Conservation (phyloP, 2,329 filamentous ascomycete genomes). For the Ascomycota sp. region DNA sequence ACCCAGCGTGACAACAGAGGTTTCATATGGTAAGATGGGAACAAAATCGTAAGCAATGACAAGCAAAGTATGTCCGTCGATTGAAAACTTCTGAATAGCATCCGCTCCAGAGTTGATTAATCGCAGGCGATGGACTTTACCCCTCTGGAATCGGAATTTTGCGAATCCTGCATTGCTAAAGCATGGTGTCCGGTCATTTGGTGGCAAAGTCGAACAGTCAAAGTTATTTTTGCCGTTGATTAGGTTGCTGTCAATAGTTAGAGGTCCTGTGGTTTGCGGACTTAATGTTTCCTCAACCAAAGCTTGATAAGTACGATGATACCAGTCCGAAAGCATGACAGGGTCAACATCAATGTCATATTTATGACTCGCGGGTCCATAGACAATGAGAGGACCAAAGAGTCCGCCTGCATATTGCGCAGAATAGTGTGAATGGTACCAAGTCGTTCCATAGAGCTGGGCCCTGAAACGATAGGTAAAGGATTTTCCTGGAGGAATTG, state of each 20-base stretch:
- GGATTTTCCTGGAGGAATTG: constrained; percentile 36
- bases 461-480: constrained; percentile 31
- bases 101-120: constrained; percentile 34
- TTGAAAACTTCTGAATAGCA: constrained; percentile 31
- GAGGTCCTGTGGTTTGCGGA: constrained; percentile 11
- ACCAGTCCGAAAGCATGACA: constrained; percentile 34
- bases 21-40: constrained; percentile 36
- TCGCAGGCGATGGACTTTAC: constrained; percentile 34
- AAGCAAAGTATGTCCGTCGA: constrained; percentile 35
- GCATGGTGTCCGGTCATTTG: constrained; percentile 20
- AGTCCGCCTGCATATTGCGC: constrained; percentile 37
- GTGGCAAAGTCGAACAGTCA: constrained; percentile 19
- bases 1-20: constrained; percentile 35
- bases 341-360: constrained; percentile 44
- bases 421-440: constrained; percentile 40
- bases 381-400: constrained; percentile 35
- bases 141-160: constrained; percentile 27
- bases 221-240: constrained; percentile 41
- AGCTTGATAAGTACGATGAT: constrained; percentile 26
- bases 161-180: constrained; percentile 23
- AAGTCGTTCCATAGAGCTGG: constrained; percentile 29
- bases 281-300: constrained; percentile 23
- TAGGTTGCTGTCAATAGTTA: constrained; percentile 31
- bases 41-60: constrained; percentile 45
- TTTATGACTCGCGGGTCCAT: constrained; percentile 24